Conservation (phyloP, 176 grass and related monocot genomes). For the Triticum monococcum region DNA sequence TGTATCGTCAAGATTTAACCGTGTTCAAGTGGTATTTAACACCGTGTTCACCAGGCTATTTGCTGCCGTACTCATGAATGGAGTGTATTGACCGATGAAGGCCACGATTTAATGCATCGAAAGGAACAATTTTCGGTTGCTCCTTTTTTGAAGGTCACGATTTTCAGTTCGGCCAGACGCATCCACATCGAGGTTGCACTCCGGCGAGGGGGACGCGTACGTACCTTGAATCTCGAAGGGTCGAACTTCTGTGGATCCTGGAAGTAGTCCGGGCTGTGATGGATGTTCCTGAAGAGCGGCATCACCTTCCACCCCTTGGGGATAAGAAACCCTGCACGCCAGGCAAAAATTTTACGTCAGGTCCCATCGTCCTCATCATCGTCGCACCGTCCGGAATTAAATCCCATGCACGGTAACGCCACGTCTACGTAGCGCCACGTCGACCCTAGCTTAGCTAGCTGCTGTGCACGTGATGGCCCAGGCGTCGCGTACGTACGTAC, state of each 20-base stretch:
- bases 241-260: constrained; percentile 75
- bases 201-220: constrained; percentile 33
- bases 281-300: constrained; percentile 96
- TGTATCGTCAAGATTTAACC: not conserved
- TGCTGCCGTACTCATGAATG: not conserved
- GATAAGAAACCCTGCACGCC: constrained; percentile 76
- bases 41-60: not conserved
- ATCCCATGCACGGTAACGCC: not conserved
- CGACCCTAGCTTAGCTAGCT: not conserved
- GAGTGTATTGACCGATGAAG: not conserved
- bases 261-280: constrained; percentile 81
- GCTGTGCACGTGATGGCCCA: not conserved
- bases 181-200: constrained; percentile 14
- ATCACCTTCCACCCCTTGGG: constrained; percentile 99
- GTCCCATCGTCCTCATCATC: not conserved
- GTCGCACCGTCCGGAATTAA: constrained; percentile 21
- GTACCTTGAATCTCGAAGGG: constrained; percentile 89
- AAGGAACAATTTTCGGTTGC: constrained; percentile 19
- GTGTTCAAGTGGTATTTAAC: not conserved
- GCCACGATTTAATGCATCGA: constrained; percentile 18
- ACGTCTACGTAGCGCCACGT: constrained; percentile 26
- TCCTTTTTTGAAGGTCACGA: not conserved
- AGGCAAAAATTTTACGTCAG: constrained; percentile 1
- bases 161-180: constrained; percentile 10
- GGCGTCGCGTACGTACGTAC: constrained; percentile 27